These are phyloP conservation scores for Corniculantispora saksenae DNA, from an alignment of 2,329 filamentous ascomycete genomes.

Conservation along the genomic window DNA sequence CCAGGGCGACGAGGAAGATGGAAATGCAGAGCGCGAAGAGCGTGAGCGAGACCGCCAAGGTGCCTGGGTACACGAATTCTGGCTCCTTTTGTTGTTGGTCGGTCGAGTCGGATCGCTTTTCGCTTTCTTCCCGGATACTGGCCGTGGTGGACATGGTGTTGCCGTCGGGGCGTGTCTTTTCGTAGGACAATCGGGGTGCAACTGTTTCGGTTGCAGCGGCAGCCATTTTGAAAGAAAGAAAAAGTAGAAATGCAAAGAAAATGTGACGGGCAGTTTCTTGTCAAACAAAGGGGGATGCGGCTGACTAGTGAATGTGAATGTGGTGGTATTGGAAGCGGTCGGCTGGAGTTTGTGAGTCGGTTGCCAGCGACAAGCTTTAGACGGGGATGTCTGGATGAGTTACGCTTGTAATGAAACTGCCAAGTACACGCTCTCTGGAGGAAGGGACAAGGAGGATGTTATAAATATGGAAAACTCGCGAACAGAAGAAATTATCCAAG, in stretches of 20 bases:
- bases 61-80: conserved; percentile 43
- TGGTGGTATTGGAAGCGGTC: too few relatives aligned
- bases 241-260: not conserved
- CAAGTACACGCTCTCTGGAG: not conserved
- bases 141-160: conserved; percentile 11
- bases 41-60: conserved; percentile 42
- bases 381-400: too few relatives aligned
- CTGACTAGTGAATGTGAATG: too few relatives aligned
- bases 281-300: not conserved
- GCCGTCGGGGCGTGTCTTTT: conserved; percentile 15
- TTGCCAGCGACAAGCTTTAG: too few relatives aligned
- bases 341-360: too few relatives aligned
- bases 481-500: not conserved
- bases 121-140: not conserved
- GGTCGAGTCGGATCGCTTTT: conserved; percentile 18
- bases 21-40: conserved; percentile 46
- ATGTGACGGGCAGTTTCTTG: too few relatives aligned
- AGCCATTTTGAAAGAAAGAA: conserved; percentile 4
- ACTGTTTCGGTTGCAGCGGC: conserved; percentile 19
- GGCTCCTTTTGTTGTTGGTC: not conserved
- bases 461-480: not conserved
- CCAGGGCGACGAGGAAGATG: conserved; percentile 52
- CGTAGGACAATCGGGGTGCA: not conserved
- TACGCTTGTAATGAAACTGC: not conserved
- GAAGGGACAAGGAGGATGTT: too few relatives aligned